These are phyloP conservation scores for Hemerocallis citrina DNA, from an alignment of 106 monocot species.

Conservation along the genomic window DNA sequence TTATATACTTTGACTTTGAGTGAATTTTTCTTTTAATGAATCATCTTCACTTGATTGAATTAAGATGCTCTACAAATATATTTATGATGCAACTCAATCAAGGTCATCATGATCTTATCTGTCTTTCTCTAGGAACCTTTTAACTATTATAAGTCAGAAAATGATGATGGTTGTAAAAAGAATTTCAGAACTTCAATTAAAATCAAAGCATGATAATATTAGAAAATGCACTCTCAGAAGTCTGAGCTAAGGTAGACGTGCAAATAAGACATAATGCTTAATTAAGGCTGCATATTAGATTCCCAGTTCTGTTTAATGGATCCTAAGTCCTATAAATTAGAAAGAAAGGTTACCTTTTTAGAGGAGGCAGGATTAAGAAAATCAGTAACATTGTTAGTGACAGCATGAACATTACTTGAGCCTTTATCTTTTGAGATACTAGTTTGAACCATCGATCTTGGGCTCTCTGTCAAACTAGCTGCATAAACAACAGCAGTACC, in stretches of 20 bases:
- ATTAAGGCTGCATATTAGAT: neutral
- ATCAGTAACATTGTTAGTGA: neutral
- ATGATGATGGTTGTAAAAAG: neutral
- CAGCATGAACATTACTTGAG: slow-evolving; percentile 12
- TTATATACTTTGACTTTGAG: neutral
- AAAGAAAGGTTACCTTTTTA: slow-evolving; percentile 40
- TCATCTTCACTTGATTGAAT: neutral
- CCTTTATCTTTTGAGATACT: slow-evolving; percentile 30
- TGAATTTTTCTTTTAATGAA: too few relatives aligned
- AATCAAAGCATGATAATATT: neutral
- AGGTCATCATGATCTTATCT: neutral
- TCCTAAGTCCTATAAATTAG: neutral
- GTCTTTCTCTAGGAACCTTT: neutral
- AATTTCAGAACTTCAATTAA: neutral
- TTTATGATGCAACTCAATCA: neutral
- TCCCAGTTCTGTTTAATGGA: neutral
- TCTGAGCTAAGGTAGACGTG: neutral
- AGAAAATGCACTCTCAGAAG: neutral
- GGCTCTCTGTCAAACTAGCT: slow-evolving; percentile 79
- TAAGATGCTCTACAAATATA: neutral
- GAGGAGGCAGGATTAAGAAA: slow-evolving; percentile 11
- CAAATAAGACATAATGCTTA: neutral
- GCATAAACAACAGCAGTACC: slow-evolving; percentile 44
- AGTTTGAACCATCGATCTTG: slow-evolving; percentile 31
- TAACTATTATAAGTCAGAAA: too few relatives aligned